Base-by-base conservation (phyloP, 2,329 filamentous ascomycete species). In the Fusarium beomiforme region DNA sequence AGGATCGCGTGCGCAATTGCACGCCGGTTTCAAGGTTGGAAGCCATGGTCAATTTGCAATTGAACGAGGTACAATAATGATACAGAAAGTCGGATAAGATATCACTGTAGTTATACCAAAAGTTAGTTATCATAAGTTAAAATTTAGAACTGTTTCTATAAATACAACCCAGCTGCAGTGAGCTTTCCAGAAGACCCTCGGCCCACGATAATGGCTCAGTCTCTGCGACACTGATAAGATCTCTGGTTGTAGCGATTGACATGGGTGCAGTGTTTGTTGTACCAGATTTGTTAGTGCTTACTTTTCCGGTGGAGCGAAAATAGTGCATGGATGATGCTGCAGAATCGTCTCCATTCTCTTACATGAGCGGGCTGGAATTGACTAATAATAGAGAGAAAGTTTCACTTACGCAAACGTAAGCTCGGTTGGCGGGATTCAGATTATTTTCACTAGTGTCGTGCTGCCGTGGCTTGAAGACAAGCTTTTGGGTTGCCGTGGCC, bases 271-370 rank as follows among this genome's bases (percentile, higher is more conserved):
- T 50, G 21, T 29, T 17, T n/a, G n/a, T n/a, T n/a, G 13, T 26
- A 51, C 9, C 17, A n/a, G 47, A 26, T 37, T 39, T n/a, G n/a
- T n/a, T 51, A 51, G 47, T 26, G 47, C 47, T 51, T 51, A 51
- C 12, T 51, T 51, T 51, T 39, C 33, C 23, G 47, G 33, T 51
- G 23, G 23, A 39, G 33, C 47, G 33, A 51, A 51, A n/a, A 51
- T 39, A 16, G 47, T 21, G 24, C 47, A 9, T 51, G 47, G 24
- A 21, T 51, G 24, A 21, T 51, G 17, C 6, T 39, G 47, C 47
- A 51, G 17, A 39, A 24, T 39, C 23, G 47, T 19, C 47, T 3
- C 21, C 31, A n/a, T 51, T 16, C 31, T 37, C 47, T 51, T 51
- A 37, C 47, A 51, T 26, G 47, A 51, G 47, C 17, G 33, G 31